phyloP scores from a whole-genome alignment of 306 rosid genomes.

The Dryas octopetala region DNA sequence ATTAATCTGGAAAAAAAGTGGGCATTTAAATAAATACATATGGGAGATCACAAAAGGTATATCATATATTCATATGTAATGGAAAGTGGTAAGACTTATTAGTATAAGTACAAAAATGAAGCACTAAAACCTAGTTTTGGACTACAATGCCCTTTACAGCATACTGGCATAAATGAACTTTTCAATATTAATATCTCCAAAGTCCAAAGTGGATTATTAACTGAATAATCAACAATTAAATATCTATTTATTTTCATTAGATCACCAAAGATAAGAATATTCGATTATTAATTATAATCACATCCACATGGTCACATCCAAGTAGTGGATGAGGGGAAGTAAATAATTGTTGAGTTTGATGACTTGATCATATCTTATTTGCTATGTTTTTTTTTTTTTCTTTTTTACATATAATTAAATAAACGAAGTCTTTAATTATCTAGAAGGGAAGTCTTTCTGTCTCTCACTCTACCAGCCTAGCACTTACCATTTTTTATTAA shows the following conservation, averaged over 20 bases:
- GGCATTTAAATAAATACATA: background rate
- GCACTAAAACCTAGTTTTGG: conserved; percentile 38
- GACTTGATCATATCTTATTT: background rate
- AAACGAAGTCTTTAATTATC: too few relatives aligned
- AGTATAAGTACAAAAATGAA: conserved; percentile 31
- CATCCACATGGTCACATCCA: conserved; percentile 9
- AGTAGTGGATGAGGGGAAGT: conserved; percentile 15
- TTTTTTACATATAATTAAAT: too few relatives aligned
- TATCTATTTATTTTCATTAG: background rate
- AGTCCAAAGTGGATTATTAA: conserved; percentile 20
- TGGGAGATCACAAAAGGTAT: background rate
- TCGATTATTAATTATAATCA: background rate
- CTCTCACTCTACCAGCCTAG: too few relatives aligned
- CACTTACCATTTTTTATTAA: too few relatives aligned
- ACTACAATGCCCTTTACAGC: conserved; percentile 32
- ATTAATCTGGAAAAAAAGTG: background rate
- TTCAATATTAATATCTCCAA: conserved; percentile 15
- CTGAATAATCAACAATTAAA: conserved; percentile 15
- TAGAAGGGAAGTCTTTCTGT: too few relatives aligned
- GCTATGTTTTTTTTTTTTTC: background rate
- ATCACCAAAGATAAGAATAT: background rate
- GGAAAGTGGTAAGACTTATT: conserved; percentile 30
- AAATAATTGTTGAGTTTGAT: background rate
- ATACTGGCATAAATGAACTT: conserved; percentile 35
- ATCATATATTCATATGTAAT: too few relatives aligned